phyloP scores from a whole-genome alignment of 225 moss, liverwort and hornwort genomes.

The Sphagnum tenellum region DNA sequence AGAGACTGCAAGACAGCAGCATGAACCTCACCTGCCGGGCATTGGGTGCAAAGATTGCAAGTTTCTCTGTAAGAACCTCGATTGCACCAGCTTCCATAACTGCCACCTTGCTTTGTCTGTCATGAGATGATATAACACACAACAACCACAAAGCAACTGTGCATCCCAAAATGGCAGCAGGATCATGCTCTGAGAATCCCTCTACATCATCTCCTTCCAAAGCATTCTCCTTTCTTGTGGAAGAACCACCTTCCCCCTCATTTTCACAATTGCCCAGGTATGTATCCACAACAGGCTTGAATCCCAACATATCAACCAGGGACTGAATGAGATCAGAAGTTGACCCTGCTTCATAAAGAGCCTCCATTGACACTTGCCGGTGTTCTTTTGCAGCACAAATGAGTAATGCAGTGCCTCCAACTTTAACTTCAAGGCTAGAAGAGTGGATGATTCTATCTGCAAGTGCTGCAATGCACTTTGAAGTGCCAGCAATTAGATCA shows the following conservation, averaged over 20 bases:
- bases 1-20: too few relatives aligned
- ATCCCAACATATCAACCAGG: constrained; percentile 88
- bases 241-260: constrained; percentile 32
- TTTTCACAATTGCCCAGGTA: constrained; percentile 26
- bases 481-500: constrained; percentile 75
- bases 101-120: constrained; percentile 82
- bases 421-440: constrained; percentile 78
- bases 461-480: constrained; percentile 79
- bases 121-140: constrained; percentile 92
- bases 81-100: constrained; percentile 92
- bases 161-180: constrained; percentile 75
- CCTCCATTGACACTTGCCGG: constrained; percentile 88
- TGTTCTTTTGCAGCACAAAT: constrained; percentile 94
- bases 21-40: constrained; percentile 73
- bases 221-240: constrained; percentile 29
- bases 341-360: constrained; percentile 72
- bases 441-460: constrained; percentile 86
- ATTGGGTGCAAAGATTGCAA: constrained; percentile 92
- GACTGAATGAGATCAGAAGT: constrained; percentile 69
- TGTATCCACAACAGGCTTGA: constrained; percentile 58
- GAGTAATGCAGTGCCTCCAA: constrained; percentile 80
- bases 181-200: constrained; percentile 66
- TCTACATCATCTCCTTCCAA: constrained; percentile 38
- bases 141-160: constrained; percentile 97
- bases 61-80: constrained; percentile 90